Evolutionary conservation across 805 yeast genomes (phyloP), one percentile per base, ranked within the genome.

Genomic region (Wickerhamiella azymoides): DNA sequence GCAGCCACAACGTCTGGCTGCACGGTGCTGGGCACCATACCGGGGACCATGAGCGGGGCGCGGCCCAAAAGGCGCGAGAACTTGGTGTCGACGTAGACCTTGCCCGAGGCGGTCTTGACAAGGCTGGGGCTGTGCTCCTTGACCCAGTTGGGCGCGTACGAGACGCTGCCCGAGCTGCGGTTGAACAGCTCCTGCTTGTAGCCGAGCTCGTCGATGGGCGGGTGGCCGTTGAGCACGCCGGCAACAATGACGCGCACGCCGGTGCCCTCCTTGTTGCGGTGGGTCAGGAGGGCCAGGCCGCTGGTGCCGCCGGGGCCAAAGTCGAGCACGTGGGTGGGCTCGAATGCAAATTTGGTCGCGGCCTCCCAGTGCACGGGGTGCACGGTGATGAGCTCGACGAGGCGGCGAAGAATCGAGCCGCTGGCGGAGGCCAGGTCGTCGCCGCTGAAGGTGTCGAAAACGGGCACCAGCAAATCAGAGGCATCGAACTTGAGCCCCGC

Each of bases 221-320:
- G 67, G 40, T 72, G 67, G 46, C 68, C 69, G 54, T 84, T 95
- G 49, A 92, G 69, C 51, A 92, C 79, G 64, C 97, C 97, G 44
- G 94, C 97, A 55, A 93, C 75, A 57, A 92, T 84, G 53, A 89
- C 71, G 66, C 99, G 82, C 42, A 83, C 82, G 66, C 99, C 99
- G 44, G 96, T 85, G 65, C 99, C 99, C 58, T 92, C 98, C 67
- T 89, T 92, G 72, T 89, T 92, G 68, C 94, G 81, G 68, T 86
- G 96, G 48, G 98, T 92, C 57, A 92, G 73, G 51, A 83, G 83
- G 68, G 98, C 98, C 54, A 92, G 72, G 58, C 98, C 99, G 39
- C 96, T 84, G 33, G 84, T 79, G 57, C 97, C 97, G 67, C 99
- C 98, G 51, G 98, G 99, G 62, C 99, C 99, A 57, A 92, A 92